phyloP scores from a whole-genome alignment of 805 yeast genomes.

The Pichia manshurica region DNA sequence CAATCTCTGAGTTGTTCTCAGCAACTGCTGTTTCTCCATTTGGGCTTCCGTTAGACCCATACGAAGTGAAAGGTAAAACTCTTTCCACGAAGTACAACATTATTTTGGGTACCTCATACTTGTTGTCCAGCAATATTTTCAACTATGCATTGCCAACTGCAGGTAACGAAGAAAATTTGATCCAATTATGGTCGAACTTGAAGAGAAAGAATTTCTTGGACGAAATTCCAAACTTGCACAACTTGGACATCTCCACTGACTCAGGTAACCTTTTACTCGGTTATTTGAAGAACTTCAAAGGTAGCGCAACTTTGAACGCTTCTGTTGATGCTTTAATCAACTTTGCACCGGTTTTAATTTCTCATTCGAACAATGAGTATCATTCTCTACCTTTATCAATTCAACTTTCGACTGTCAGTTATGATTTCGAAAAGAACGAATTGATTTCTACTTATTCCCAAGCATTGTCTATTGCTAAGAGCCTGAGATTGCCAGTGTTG shows the following conservation, averaged over 20 bases:
- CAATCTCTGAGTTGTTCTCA: conserved; percentile 26
- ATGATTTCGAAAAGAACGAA: conserved; percentile 45
- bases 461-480: conserved; percentile 56
- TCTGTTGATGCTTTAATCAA: conserved; percentile 63
- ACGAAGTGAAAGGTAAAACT: conserved; percentile 39
- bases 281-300: conserved; percentile 37
- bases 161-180: conserved; percentile 36
- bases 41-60: conserved; percentile 56
- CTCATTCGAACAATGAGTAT: conserved; percentile 26
- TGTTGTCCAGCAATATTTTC: conserved; percentile 50
- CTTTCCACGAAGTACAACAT: conserved; percentile 53
- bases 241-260: conserved; percentile 73
- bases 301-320: conserved; percentile 46
- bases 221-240: conserved; percentile 54
- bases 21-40: conserved; percentile 48
- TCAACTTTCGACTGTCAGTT: conserved; percentile 73
- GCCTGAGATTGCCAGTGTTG: conserved; percentile 60
- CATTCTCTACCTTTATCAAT: conserved; percentile 53
- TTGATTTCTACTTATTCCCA: conserved; percentile 60
- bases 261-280: conserved; percentile 79
- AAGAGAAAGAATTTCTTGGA: conserved; percentile 48
- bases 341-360: conserved; percentile 56
- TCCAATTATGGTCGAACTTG: conserved; percentile 60
- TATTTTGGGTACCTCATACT: conserved; percentile 49
- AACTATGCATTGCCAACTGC: conserved; percentile 39